A percentile compares a stretch with the other conserved stretches of the same genome.
phyloP scores from a whole-genome alignment of 257 asterid species.

The Ophiorrhiza pumila region DNA sequence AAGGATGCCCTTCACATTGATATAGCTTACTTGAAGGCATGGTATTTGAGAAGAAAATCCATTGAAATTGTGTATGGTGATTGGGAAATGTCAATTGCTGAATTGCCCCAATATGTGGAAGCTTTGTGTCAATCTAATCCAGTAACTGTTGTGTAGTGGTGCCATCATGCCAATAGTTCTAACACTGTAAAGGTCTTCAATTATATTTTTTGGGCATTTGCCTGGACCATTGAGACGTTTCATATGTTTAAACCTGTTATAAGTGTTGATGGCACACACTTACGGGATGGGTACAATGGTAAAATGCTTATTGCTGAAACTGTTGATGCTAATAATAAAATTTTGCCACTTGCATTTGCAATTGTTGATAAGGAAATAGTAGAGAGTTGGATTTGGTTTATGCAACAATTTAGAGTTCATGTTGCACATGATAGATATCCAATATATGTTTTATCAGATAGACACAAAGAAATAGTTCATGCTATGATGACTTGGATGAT shows the following conservation, averaged over 20 bases:
- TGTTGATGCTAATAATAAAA: background rate
- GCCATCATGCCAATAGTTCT: background rate
- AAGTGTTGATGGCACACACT: background rate
- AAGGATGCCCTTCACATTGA: background rate
- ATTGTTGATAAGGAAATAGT: background rate
- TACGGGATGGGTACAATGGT: background rate
- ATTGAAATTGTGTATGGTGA: background rate
- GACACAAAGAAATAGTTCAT: background rate
- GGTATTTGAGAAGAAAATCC: background rate
- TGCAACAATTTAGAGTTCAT: background rate
- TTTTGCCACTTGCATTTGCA: background rate
- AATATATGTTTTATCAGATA: background rate
- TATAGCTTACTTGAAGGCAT: background rate
- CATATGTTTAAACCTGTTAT: background rate
- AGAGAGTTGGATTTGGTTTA: conserved; percentile 4
- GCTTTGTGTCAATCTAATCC: background rate
- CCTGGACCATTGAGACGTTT: background rate
- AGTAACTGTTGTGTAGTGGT: background rate
- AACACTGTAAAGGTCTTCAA: too few relatives aligned
- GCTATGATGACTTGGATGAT: background rate
- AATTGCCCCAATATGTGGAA: background rate
- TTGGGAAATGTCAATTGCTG: background rate
- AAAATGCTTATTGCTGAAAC: background rate
- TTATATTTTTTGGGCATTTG: conserved; percentile 1
- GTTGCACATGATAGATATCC: background rate